These are phyloP conservation scores for Amoeboaphelidium occidentale DNA, from an alignment of 371 early-diverging fungal species.

Conservation along the genomic window DNA sequence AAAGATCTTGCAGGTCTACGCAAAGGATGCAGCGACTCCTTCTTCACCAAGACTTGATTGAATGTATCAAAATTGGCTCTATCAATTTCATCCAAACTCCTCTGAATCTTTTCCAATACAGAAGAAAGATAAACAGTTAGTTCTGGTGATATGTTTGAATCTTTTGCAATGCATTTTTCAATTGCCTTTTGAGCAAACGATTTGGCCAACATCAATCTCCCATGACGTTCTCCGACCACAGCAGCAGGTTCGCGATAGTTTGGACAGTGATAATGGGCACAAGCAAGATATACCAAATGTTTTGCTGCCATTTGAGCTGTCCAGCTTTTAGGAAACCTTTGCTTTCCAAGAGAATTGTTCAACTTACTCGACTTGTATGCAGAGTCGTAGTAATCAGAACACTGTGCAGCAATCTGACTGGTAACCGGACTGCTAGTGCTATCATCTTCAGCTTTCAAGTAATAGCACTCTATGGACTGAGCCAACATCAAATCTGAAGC, in stretches of 20 bases:
- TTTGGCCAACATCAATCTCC: constrained; percentile 6
- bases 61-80: constrained; percentile 15
- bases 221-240: constrained; percentile 17
- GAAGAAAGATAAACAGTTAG: constrained; percentile 7
- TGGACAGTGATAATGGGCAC: constrained; percentile 23
- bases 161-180: constrained; percentile 5
- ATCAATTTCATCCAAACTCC: constrained; percentile 4
- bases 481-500: constrained; percentile 16
- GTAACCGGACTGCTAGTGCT: constrained; percentile 11
- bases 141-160: constrained; percentile 8
- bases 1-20: constrained; percentile 12
- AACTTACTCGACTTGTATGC: constrained; percentile 6
- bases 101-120: constrained; percentile 1
- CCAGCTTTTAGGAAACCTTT: constrained; percentile 15
- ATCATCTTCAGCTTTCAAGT: constrained; percentile 18
- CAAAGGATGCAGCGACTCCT: constrained; percentile 10
- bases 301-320: constrained; percentile 13
- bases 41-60: constrained; percentile 14
- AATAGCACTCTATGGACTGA: constrained; percentile 23
- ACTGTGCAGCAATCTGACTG: constrained; percentile 16
- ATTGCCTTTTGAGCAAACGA: constrained; percentile 2
- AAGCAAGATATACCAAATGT: constrained; percentile 12
- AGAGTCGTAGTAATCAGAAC: constrained; percentile 17
- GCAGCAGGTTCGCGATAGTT: constrained; percentile 5
- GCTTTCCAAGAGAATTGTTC: not conserved